Evolutionary conservation across 306 rosid species (phyloP).

Genomic region (Vachellia pachyceras): DNA sequence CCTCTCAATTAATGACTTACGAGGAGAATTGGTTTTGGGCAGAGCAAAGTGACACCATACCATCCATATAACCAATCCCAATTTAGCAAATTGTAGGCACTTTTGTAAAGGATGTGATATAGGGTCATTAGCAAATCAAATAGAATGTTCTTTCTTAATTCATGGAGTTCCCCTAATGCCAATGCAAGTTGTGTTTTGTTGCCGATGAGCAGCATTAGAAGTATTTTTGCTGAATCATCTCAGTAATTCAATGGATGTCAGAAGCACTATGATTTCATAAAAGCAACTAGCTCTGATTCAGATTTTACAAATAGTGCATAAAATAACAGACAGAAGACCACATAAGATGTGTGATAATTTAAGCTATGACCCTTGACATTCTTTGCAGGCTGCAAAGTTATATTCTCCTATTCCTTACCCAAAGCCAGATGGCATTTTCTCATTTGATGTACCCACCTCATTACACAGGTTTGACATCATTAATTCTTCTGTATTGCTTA

Average conservation of each 20-base stretch:
- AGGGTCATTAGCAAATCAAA: not conserved
- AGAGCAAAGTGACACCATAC: too few relatives aligned
- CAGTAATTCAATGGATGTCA: not conserved
- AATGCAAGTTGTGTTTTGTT: not conserved
- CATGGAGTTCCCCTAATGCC: not conserved
- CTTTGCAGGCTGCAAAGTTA: constrained; percentile 63
- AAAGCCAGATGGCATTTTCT: constrained; percentile 81
- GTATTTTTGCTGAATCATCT: not conserved
- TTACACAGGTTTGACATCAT: constrained; percentile 76
- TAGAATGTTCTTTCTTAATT: not conserved
- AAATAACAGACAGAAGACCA: not conserved
- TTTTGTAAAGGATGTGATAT: not conserved
- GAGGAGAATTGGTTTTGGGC: too few relatives aligned
- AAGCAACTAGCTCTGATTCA: not conserved
- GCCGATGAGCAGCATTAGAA: not conserved
- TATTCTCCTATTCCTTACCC: constrained; percentile 84
- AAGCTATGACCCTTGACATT: constrained; percentile 3
- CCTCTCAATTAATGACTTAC: too few relatives aligned
- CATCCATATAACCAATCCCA: too few relatives aligned
- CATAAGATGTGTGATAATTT: not conserved
- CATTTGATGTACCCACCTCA: constrained; percentile 90
- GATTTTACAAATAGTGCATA: not conserved
- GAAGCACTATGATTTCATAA: not conserved
- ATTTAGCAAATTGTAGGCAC: not conserved
- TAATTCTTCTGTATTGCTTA: constrained; percentile 31